Evolutionary conservation across 768 basidiomycete species (phyloP).

Genomic region (Leccinum incarnatum): DNA sequence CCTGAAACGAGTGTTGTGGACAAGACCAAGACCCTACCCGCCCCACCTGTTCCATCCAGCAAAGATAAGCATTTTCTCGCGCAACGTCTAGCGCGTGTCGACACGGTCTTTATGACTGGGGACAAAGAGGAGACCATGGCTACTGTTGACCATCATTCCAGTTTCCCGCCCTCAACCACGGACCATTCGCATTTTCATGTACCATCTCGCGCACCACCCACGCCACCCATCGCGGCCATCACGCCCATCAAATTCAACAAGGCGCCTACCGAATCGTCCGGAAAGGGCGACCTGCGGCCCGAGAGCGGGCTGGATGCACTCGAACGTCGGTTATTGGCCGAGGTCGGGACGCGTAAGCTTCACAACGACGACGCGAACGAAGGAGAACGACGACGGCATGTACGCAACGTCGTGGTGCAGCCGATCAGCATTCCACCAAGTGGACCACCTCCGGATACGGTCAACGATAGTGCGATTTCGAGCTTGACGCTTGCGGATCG

Average conservation of each 20-base stretch:
- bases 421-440: slow-evolving; percentile 40
- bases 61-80: slow-evolving; percentile 26
- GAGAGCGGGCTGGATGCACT: slow-evolving; percentile 72
- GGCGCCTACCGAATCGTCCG: slow-evolving; percentile 28
- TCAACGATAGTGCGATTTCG: slow-evolving; percentile 48
- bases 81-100: slow-evolving; percentile 26
- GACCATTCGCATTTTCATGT: slow-evolving; percentile 5
- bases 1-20: slow-evolving; percentile 8
- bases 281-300: slow-evolving; percentile 17
- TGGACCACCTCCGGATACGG: slow-evolving; percentile 20
- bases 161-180: slow-evolving; percentile 12
- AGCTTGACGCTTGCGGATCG: slow-evolving; percentile 41
- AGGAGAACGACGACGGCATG: slow-evolving; percentile 28
- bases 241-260: slow-evolving; percentile 35
- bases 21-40: slow-evolving; percentile 59
- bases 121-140: slow-evolving; percentile 2
- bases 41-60: slow-evolving; percentile 51
- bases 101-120: slow-evolving; percentile 30
- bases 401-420: slow-evolving; percentile 36
- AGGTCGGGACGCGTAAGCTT: slow-evolving; percentile 65
- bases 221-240: slow-evolving; percentile 49
- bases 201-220: slow-evolving; percentile 40
- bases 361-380: slow-evolving; percentile 21
- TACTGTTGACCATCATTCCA: background rate
- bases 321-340: slow-evolving; percentile 62